These are phyloP conservation scores for Termitomyces sp. DNA, from an alignment of 768 basidiomycete species.

Conservation along the genomic window DNA sequence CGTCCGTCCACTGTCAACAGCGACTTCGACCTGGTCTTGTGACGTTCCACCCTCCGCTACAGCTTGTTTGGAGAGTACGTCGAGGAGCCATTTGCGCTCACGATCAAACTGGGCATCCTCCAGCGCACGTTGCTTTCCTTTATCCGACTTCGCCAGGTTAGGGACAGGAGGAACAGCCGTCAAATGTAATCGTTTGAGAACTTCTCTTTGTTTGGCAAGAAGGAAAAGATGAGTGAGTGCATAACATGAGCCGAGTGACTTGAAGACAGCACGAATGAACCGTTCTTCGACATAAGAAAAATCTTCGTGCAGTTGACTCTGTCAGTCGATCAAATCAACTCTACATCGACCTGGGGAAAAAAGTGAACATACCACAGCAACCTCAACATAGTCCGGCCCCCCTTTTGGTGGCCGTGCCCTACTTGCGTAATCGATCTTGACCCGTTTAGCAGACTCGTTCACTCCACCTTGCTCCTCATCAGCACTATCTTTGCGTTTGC, in stretches of 20 bases:
- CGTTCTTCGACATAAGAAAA: conserved; percentile 50
- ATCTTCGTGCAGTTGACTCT: conserved; percentile 49
- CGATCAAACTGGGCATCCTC: conserved; percentile 46
- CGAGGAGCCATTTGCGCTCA: conserved; percentile 26
- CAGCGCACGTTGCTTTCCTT: conserved; percentile 44
- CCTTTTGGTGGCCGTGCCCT: neutral
- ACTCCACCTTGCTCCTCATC: neutral
- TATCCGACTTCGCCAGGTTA: conserved; percentile 18
- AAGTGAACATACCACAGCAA: conserved; percentile 10
- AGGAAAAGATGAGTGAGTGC: conserved; percentile 56
- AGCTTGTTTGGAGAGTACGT: conserved; percentile 3
- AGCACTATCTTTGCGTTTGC: conserved; percentile 8
- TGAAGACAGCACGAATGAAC: conserved; percentile 43
- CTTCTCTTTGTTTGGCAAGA: conserved; percentile 22
- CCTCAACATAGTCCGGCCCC: conserved; percentile 8
- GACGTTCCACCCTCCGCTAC: neutral
- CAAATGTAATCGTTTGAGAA: conserved; percentile 28
- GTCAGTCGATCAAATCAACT: neutral
- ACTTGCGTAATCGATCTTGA: conserved; percentile 9
- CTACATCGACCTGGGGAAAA: no score
- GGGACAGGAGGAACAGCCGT: conserved; percentile 28
- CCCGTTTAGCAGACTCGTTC: neutral
- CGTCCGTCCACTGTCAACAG: conserved; percentile 3
- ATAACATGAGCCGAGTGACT: conserved; percentile 40
- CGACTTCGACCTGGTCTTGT: neutral